Evolutionary conservation across 2,329 filamentous ascomycete species (phyloP).

Genomic region (Albifimbria verrucaria): DNA sequence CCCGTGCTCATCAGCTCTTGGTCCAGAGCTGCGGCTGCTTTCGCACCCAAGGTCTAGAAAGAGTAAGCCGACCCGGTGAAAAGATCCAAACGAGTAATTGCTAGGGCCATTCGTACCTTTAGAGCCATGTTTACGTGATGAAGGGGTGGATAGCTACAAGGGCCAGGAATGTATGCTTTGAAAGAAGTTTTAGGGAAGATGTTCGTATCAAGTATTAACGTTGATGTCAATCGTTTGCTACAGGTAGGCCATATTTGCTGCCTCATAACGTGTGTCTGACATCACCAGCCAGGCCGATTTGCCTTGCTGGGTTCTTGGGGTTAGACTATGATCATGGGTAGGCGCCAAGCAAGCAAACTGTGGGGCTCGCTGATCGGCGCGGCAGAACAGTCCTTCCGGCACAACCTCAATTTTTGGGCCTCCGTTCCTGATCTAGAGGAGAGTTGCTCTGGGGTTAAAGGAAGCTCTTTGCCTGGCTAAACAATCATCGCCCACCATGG

Average conservation of each 20-base stretch:
- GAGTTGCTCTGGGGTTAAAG: constrained; percentile 1
- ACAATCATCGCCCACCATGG: constrained; percentile 56
- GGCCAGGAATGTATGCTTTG: no score
- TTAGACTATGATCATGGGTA: no score
- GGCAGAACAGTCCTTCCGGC: constrained; percentile 33
- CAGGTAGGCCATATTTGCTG: no score
- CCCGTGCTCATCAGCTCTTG: constrained; percentile 87
- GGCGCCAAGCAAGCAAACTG: no score
- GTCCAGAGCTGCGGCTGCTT: constrained; percentile 85
- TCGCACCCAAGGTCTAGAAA: constrained; percentile 74
- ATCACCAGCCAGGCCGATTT: constrained; percentile 6
- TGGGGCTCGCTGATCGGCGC: constrained; percentile 22
- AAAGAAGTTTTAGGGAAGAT: no score
- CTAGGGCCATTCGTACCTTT: no score
- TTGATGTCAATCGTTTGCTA: no score
- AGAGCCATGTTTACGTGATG: not conserved
- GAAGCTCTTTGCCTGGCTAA: not conserved
- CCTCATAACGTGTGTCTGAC: constrained; percentile 4
- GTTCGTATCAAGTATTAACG: no score
- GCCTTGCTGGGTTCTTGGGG: no score
- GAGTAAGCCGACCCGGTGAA: no score
- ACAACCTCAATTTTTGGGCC: constrained; percentile 23
- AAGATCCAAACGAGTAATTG: no score
- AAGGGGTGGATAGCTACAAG: no score
- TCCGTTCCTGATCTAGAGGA: not conserved